phyloP scores from a whole-genome alignment of 1,284 basidiomycete species.

The Athelia psychrophila region DNA sequence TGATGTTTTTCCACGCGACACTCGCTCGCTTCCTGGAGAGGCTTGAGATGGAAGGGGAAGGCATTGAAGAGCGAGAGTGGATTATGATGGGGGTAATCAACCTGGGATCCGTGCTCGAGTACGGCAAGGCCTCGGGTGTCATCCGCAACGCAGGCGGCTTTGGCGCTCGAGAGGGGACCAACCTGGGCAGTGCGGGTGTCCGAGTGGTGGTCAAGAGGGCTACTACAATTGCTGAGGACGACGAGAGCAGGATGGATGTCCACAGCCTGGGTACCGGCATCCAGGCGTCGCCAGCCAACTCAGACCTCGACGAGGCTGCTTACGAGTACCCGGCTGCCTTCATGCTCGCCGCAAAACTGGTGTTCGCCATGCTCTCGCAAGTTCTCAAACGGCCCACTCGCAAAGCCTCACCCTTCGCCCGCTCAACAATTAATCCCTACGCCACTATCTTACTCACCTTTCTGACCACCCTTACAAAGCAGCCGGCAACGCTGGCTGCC shows the following conservation, averaged over 20 bases:
- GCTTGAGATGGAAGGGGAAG: no score
- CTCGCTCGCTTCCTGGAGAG: no score
- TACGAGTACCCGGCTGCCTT: slow-evolving; percentile 60
- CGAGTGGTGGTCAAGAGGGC: slow-evolving; percentile 43
- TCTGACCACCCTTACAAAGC: slow-evolving; percentile 72
- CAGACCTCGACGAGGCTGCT: slow-evolving; percentile 29
- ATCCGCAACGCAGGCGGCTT: no score
- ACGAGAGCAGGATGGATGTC: slow-evolving; percentile 68
- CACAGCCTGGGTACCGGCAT: slow-evolving; percentile 39
- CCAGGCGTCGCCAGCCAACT: slow-evolving; percentile 35
- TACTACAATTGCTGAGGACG: slow-evolving; percentile 29
- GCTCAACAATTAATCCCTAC: slow-evolving; percentile 86
- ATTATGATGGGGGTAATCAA: no score
- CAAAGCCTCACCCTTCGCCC: no score
- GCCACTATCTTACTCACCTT: slow-evolving; percentile 87
- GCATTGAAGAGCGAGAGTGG: no score
- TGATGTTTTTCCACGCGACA: slow-evolving; percentile 41
- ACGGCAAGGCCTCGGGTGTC: no score
- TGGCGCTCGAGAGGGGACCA: no score
- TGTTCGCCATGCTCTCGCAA: slow-evolving; percentile 77
- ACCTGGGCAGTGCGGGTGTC: slow-evolving; percentile 33
- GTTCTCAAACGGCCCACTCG: no score
- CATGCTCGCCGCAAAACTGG: slow-evolving; percentile 73
- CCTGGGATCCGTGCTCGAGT: no score
- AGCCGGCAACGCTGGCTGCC: slow-evolving; percentile 53